Evolutionary conservation across 345 rosid genomes (phyloP).

Genomic region (Bruguiera gymnorhiza): DNA sequence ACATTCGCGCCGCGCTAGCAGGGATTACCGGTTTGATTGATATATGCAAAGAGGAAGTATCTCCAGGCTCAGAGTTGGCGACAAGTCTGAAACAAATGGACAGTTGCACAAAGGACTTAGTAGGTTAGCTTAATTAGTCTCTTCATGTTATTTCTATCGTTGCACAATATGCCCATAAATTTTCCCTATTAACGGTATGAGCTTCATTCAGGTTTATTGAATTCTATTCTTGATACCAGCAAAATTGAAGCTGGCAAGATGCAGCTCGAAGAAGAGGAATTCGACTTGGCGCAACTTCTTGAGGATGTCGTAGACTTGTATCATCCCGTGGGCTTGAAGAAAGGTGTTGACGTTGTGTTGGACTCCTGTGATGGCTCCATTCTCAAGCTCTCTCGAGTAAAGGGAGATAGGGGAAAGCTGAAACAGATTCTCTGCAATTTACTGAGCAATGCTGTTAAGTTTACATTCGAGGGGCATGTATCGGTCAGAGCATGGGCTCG

Average conservation of each 20-base stretch:
- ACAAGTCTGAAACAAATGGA: constrained; percentile 45
- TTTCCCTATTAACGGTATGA: not conserved
- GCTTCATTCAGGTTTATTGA: constrained; percentile 45
- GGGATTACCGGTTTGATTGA: constrained; percentile 58
- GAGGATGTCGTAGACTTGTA: constrained; percentile 58
- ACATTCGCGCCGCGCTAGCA: constrained; percentile 62
- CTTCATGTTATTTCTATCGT: not conserved
- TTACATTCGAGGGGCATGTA: constrained; percentile 61
- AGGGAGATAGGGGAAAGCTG: constrained; percentile 61
- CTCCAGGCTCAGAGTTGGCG: constrained; percentile 41
- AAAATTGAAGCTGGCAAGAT: constrained; percentile 82
- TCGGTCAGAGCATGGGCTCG: constrained; percentile 56
- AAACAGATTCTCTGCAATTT: constrained; percentile 60
- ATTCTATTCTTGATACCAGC: constrained; percentile 68
- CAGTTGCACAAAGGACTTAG: constrained; percentile 45
- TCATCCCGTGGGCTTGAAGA: constrained; percentile 55
- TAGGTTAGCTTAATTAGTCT: constrained; percentile 38
- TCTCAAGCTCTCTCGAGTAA: constrained; percentile 40
- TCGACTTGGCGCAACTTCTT: constrained; percentile 49
- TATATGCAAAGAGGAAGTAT: constrained; percentile 34
- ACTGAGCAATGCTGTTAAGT: constrained; percentile 78
- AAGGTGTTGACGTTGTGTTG: constrained; percentile 63
- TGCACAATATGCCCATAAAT: not conserved
- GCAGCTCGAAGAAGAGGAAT: constrained; percentile 66
- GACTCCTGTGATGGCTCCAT: constrained; percentile 61